Conservation (phyloP, 116 monocot genomes). For the Zostera marina region DNA sequence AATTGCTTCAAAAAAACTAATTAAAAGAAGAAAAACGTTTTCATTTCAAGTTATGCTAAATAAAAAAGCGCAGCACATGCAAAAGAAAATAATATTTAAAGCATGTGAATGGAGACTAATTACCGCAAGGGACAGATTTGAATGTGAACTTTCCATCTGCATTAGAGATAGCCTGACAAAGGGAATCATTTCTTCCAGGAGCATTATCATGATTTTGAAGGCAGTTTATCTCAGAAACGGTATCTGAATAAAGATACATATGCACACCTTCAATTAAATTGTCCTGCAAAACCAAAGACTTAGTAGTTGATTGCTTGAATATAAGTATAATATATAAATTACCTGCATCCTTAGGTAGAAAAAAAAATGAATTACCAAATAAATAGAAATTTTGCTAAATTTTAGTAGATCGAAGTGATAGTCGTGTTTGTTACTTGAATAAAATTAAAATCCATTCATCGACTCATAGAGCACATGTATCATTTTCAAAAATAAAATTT, state of each 20-base stretch:
- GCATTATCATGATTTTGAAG: constrained; percentile 44
- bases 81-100: neutral
- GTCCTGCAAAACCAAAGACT: constrained; percentile 30
- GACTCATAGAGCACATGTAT: neutral
- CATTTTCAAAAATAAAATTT: neutral
- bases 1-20: no score
- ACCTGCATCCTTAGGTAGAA: no score
- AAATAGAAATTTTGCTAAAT: neutral
- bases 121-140: constrained; percentile 86
- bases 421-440: neutral
- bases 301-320: neutral
- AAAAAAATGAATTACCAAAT: no score
- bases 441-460: neutral
- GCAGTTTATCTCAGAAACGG: constrained; percentile 55
- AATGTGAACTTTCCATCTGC: constrained; percentile 76
- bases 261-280: constrained; percentile 93
- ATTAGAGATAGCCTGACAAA: constrained; percentile 83
- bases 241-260: constrained; percentile 75
- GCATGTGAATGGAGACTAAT: constrained; percentile 3
- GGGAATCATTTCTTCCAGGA: constrained; percentile 39
- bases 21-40: no score
- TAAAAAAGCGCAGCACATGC: neutral
- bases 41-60: neutral
- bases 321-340: neutral
- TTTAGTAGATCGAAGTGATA: neutral